Conservation (phyloP, 1,139 yeast species). For the Hyphopichia burtonii region DNA sequence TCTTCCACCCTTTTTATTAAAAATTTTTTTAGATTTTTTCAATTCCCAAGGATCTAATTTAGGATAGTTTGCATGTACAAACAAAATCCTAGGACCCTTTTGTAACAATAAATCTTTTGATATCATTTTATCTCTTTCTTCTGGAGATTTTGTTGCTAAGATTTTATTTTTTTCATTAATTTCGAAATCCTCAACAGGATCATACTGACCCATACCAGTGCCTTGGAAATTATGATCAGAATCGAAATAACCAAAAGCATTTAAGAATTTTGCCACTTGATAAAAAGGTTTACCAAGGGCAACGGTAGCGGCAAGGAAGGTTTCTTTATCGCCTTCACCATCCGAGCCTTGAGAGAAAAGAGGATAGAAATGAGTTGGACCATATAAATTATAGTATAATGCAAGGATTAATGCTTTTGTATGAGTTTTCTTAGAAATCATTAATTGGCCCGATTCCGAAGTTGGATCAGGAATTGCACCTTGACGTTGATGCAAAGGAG, state of each 20-base stretch:
- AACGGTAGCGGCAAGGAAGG: slow-evolving; percentile 77
- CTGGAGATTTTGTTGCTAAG: slow-evolving; percentile 7
- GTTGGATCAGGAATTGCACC: slow-evolving; percentile 81
- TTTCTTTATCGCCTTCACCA: slow-evolving; percentile 92
- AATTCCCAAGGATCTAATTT: slow-evolving; percentile 61
- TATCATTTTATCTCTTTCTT: slow-evolving; percentile 11
- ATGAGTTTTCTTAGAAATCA: slow-evolving; percentile 67
- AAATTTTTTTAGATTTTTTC: slow-evolving; percentile 38
- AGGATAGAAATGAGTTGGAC: slow-evolving; percentile 80
- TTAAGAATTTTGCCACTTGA: slow-evolving; percentile 61
- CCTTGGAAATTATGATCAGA: slow-evolving; percentile 47
- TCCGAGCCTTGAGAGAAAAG: slow-evolving; percentile 79
- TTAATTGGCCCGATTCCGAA: slow-evolving; percentile 79
- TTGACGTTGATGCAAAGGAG: slow-evolving; percentile 64
- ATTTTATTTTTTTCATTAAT: slow-evolving; percentile 7
- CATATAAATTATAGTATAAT: slow-evolving; percentile 74
- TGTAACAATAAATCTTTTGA: slow-evolving; percentile 16
- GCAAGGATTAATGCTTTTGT: slow-evolving; percentile 64
- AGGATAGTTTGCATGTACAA: slow-evolving; percentile 67
- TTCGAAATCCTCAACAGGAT: slow-evolving; percentile 59
- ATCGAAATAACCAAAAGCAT: slow-evolving; percentile 54
- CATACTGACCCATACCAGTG: slow-evolving; percentile 73
- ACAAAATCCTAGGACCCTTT: slow-evolving; percentile 44
- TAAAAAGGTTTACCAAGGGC: slow-evolving; percentile 60
- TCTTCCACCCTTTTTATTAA: slow-evolving; percentile 45